Conservation (phyloP, 495 filamentous ascomycete genomes). For the Aspergillus asperescens region DNA sequence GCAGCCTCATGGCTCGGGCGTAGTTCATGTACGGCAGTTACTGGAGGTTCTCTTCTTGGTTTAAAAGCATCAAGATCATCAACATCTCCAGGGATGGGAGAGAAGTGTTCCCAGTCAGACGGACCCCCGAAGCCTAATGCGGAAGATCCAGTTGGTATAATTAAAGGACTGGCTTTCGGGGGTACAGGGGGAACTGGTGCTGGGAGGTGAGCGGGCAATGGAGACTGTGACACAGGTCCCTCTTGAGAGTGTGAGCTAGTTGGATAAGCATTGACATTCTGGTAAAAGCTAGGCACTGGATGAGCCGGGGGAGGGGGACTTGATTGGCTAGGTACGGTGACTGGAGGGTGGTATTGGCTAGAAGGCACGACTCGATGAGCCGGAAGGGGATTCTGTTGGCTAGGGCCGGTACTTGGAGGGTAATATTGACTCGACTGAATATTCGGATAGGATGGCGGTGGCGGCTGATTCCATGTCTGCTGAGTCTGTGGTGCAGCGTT, state of each 20-base stretch:
- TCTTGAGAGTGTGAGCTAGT: not conserved
- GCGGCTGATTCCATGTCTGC: conserved; percentile 22
- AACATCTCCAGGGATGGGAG: conserved; percentile 28
- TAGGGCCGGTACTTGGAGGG: not conserved
- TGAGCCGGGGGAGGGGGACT: not conserved
- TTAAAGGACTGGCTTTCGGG: conserved; percentile 18
- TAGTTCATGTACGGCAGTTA: conserved; percentile 14
- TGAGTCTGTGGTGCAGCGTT: conserved; percentile 19
- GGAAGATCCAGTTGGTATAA: conserved; percentile 29
- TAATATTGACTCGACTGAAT: conserved; percentile 13
- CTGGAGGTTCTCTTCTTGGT: conserved; percentile 15
- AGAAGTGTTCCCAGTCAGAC: conserved; percentile 58
- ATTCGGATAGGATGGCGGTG: conserved; percentile 13
- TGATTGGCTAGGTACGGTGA: not conserved
- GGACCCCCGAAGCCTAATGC: conserved; percentile 50
- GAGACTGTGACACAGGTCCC: conserved; percentile 11
- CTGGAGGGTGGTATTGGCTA: conserved; percentile 12
- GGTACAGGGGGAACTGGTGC: conserved; percentile 20
- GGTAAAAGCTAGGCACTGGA: not conserved
- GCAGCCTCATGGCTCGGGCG: conserved; percentile 3
- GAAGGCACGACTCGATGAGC: not conserved
- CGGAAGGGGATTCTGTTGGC: not conserved
- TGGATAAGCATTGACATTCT: conserved; percentile 1
- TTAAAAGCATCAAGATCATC: conserved; percentile 32
- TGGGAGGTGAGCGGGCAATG: conserved; percentile 14